Evolutionary conservation across 2,329 filamentous ascomycete species (phyloP), one percentile per base, ranked within the genome.

Genomic region (Curvularia spicifera): DNA sequence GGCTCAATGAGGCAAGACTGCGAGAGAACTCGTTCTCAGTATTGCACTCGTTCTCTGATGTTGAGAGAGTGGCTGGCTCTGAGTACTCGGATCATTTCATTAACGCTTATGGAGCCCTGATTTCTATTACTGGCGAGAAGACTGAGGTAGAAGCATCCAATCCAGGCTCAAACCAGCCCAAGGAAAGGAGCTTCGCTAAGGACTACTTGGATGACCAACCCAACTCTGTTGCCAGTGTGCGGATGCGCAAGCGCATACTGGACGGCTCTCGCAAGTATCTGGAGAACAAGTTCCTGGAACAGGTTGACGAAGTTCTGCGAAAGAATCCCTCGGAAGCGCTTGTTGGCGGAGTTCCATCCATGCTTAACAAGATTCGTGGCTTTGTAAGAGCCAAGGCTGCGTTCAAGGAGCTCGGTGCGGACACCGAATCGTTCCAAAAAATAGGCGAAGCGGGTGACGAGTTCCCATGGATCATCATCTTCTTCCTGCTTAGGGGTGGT

Each of bases 401-500:
- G 1, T 87, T 92, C 58, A 96, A 93, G 77, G 92, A 96, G 71
- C 84, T 98, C 43, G 91, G 90, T 1, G 87, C 89, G 2, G 91
- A 96, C 72, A 91, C 89, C 61, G 86, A 89, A 4, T 88, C 94
- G 64, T 82, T 97, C 46, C 91, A 96, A 76, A 87, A 88, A 75
- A 84, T 93, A 47, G 87, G 78, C 29, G 72, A 72, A 24, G 61
- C 72, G 13, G 76, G 88, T 42, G 87, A 90, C 51, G 93, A 97
- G 74, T 95, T 90, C 71, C 90, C 93, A 63, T 99, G 95, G 95
- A 93, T 93, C 43, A 84, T 97, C 49, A 88, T 99, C 44, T 99
- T 96, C 80, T 98, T 92, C 77, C 85, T 98, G 40, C 81, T 99
- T 24, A 88, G 95, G 45, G 90, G 90, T 61, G 95, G 95, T 49